Percentiles rank a stretch among this genome's conserved stretches.
Evolutionary conservation across 495 filamentous ascomycete genomes (phyloP).

Genomic region (Niebla homalea): DNA sequence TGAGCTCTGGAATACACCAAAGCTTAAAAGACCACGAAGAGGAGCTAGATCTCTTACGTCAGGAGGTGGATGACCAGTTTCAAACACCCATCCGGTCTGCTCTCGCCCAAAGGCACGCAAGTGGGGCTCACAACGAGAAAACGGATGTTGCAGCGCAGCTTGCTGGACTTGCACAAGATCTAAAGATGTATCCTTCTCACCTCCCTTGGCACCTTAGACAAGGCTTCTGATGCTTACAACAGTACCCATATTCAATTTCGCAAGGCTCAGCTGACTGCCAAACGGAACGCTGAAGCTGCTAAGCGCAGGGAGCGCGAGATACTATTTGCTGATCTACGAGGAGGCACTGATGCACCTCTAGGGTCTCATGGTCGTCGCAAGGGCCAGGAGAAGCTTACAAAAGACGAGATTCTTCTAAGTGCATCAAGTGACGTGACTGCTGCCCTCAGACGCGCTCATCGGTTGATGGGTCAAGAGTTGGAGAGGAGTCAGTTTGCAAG

Average conservation of each 20-base stretch:
- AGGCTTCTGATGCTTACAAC: conserved; percentile 9
- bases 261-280: conserved; percentile 70
- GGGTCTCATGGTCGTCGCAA: conserved; percentile 25
- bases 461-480: conserved; percentile 69
- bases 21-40: conserved; percentile 73
- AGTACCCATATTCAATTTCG: conserved; percentile 68
- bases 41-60: conserved; percentile 67
- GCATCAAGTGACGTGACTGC: conserved; percentile 75
- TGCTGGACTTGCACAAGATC: conserved; percentile 48
- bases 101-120: conserved; percentile 24
- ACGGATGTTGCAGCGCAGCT: conserved; percentile 50
- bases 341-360: conserved; percentile 23
- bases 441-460: conserved; percentile 71
- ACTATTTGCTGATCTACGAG: conserved; percentile 48
- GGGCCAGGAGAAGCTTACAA: conserved; percentile 37
- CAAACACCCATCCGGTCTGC: conserved; percentile 20
- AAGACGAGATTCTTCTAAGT: conserved; percentile 54
- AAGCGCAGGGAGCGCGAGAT: conserved; percentile 64
- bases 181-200: conserved; percentile 31
- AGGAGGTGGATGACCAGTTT: conserved; percentile 58
- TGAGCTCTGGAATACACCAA: conserved; percentile 70
- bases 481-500: conserved; percentile 75
- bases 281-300: conserved; percentile 57
- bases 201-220: neutral
- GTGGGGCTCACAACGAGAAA: conserved; percentile 40